Evolutionary conservation across 768 basidiomycete species (phyloP).

Genomic region (Serendipita sp.): DNA sequence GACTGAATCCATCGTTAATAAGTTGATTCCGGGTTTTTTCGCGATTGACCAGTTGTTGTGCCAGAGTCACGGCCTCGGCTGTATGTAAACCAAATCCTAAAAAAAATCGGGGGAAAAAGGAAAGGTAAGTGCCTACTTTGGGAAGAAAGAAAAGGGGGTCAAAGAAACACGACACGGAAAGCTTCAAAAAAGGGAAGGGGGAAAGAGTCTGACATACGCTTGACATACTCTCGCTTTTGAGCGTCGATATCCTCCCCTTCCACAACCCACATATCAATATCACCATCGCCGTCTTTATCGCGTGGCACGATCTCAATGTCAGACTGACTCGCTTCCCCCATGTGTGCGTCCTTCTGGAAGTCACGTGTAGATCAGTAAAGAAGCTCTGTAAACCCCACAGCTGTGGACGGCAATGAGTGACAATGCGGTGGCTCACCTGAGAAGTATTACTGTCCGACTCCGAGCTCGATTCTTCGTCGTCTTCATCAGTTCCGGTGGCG

Average conservation of each 20-base stretch:
- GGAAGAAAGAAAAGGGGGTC: neutral
- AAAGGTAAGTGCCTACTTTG: neutral
- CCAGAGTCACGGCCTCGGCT: constrained; percentile 80
- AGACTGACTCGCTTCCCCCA: constrained; percentile 27
- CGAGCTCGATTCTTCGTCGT: constrained; percentile 14
- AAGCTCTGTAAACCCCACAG: neutral
- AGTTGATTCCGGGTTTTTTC: constrained; percentile 76
- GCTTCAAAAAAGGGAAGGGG: neutral
- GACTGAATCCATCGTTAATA: constrained; percentile 90
- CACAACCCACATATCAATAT: constrained; percentile 64
- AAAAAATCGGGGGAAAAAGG: neutral
- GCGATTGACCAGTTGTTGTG: constrained; percentile 81
- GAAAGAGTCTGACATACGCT: constrained; percentile 31
- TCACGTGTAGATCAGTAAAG: neutral
- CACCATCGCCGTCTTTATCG: constrained; percentile 33
- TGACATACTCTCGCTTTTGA: constrained; percentile 43
- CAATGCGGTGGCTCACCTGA: neutral
- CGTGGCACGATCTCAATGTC: constrained; percentile 68
- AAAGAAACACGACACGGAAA: neutral
- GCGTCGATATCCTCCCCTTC: constrained; percentile 62
- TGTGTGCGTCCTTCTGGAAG: neutral
- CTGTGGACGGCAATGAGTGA: neutral
- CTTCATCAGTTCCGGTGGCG: constrained; percentile 21
- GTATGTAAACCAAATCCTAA: constrained; percentile 71
- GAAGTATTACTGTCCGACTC: neutral